phyloP scores from a whole-genome alignment of 352 stramenopile genomes.

The Pythium brachiatum region DNA sequence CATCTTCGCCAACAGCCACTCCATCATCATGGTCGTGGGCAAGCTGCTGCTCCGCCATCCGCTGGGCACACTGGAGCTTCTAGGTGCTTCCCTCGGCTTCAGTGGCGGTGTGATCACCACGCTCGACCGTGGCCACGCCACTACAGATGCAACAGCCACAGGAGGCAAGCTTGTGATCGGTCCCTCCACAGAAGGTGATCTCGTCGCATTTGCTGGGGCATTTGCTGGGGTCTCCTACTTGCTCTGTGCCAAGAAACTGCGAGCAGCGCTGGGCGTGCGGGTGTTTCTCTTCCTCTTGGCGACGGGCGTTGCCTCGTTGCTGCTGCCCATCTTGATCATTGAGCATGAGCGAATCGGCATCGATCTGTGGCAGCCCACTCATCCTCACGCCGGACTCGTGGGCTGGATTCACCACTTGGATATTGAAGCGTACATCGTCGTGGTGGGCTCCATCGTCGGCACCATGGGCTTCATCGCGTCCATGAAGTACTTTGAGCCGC shows the following conservation, averaged over 20 bases:
- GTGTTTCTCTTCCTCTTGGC: constrained; percentile 46
- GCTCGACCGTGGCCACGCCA: constrained; percentile 21
- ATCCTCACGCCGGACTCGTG: constrained; percentile 27
- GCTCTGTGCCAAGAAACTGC: constrained; percentile 41
- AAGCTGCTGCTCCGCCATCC: constrained; percentile 43
- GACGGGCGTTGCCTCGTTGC: constrained; percentile 29
- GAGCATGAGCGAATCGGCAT: constrained; percentile 18
- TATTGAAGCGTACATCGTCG: constrained; percentile 48
- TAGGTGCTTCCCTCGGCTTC: constrained; percentile 40
- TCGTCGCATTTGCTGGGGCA: constrained; percentile 53
- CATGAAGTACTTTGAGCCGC: constrained; percentile 58
- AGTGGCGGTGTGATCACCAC: constrained; percentile 42
- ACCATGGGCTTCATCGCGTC: constrained; percentile 60
- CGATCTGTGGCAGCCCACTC: constrained; percentile 18
- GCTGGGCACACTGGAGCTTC: constrained; percentile 32
- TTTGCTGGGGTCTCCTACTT: constrained; percentile 51
- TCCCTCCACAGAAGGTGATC: constrained; percentile 30
- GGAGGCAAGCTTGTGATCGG: not conserved
- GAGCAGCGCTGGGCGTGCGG: constrained; percentile 33
- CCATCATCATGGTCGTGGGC: constrained; percentile 46
- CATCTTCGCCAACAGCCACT: constrained; percentile 59
- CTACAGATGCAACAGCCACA: not conserved
- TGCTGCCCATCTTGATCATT: constrained; percentile 33
- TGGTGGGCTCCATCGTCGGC: constrained; percentile 39
- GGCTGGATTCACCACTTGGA: constrained; percentile 50